Evolutionary conservation across 371 early-diverging fungal species (phyloP), one percentile per base, ranked within the genome.

Genomic region (Catenaria anguillulae): DNA sequence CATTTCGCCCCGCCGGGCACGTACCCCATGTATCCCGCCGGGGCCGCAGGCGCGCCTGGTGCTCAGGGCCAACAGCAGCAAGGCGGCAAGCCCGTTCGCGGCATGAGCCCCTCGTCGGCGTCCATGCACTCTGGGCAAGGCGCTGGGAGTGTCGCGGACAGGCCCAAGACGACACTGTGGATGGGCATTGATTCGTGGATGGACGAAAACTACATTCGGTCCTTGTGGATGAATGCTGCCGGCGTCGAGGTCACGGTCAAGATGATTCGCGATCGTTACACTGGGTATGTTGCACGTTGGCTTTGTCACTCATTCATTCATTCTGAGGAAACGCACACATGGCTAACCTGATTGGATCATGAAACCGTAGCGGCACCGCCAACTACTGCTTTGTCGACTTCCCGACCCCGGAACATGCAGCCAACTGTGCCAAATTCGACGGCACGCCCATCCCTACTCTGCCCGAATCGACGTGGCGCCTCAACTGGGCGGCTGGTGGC

Each of bases 401-500:
- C 45, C 59, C 76, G 0, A 76, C 76, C 26, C 70, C 69, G 33
- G 75, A 78, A 15, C 77, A 78, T 4, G 90, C 90, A 23, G 73
- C 74, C 61, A 82, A 80, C 60, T 77, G 83, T 13, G 72, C 92
- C 34, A 68, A 69, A 15, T 68, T 87, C 62, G 88, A 92, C 70
- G 90, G 90, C n/a, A 73, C 82, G 24, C 63, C 76, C 56, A 89
- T 95, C 62, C 92, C 92, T 21, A 82, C 81, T 62, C 10, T 29
- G 29, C 29, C 52, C 29, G 52, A 24, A 8, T 82, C 89, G 21
- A 76, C 79, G 66, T 92, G 92, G 76, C 82, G 85, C 55, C 80
- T 95, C 46, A 95, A 95, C 73, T 90, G 92, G 92, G 90, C 93
- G 24, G 77, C 84, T 8, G 90, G 91, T 40, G 85, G 84, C 48